A percentile compares a stretch with the other conserved stretches of the same genome.
Conservation (phyloP, 2,329 filamentous ascomycete species). For the Sporothrix brasiliensis region DNA sequence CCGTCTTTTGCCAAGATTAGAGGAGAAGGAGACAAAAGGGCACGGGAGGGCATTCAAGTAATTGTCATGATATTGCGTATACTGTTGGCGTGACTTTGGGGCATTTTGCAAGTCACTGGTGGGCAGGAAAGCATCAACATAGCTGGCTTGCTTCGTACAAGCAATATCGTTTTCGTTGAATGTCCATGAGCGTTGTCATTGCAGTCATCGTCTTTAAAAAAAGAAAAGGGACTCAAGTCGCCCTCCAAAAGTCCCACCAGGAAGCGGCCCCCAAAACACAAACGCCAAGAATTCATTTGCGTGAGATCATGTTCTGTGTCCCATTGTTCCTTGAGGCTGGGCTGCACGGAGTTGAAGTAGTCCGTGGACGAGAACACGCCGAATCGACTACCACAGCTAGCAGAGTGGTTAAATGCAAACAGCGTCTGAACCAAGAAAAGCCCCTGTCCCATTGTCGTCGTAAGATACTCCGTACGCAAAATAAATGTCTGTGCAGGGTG, state of each 20-base stretch:
- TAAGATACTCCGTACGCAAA: background rate
- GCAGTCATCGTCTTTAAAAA: no score
- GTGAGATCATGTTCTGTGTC: conserved; percentile 26
- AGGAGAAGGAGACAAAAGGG: background rate
- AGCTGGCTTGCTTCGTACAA: no score
- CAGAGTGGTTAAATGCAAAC: conserved; percentile 5
- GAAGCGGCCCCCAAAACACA: background rate
- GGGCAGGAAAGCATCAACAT: no score
- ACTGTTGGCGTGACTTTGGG: no score
- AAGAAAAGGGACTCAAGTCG: no score
- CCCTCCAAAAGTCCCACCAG: no score
- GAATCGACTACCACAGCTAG: background rate
- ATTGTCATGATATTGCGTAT: background rate
- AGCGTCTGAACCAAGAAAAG: conserved; percentile 3
- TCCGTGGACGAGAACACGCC: conserved; percentile 12
- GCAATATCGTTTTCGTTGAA: no score
- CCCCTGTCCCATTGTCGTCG: conserved; percentile 10
- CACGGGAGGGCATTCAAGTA: background rate
- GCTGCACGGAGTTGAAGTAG: conserved; percentile 21
- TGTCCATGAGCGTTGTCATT: no score
- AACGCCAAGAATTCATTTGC: conserved; percentile 26
- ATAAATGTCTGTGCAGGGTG: conserved; percentile 25
- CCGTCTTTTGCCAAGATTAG: conserved; percentile 28
- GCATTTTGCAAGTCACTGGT: no score
- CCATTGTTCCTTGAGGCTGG: background rate